Evolutionary conservation across 1,139 yeast genomes (phyloP).

Genomic region (Kodamaea suecica): DNA sequence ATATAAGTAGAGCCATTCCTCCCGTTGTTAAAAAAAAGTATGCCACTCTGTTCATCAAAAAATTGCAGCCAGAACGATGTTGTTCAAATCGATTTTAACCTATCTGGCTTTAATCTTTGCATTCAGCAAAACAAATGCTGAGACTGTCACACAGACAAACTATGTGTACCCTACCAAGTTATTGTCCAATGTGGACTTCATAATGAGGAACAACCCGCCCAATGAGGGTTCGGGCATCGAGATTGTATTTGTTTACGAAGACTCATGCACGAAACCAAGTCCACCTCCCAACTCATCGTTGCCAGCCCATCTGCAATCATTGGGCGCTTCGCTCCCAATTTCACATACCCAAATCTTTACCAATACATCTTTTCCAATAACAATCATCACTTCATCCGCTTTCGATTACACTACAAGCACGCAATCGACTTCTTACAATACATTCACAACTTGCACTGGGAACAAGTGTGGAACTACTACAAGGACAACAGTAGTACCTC

Average conservation of each 20-base stretch:
- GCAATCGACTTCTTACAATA: constrained; percentile 10
- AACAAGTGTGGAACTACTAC: constrained; percentile 4
- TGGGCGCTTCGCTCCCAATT: no score
- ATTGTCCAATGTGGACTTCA: constrained; percentile 19
- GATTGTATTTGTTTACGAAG: constrained; percentile 29
- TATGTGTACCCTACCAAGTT: constrained; percentile 32
- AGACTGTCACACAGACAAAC: constrained; percentile 32
- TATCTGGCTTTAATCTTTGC: constrained; percentile 14
- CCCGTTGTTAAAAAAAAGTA: no score
- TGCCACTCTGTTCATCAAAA: no score
- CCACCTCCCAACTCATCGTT: no score
- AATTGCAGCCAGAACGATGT: no score
- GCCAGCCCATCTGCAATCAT: no score
- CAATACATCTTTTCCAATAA: no score
- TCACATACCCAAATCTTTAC: no score
- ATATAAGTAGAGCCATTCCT: no score
- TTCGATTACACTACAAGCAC: constrained; percentile 18
- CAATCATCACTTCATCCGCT: constrained; percentile 8
- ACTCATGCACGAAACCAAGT: constrained; percentile 2
- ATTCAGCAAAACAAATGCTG: constrained; percentile 12
- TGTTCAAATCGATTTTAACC: constrained; percentile 13
- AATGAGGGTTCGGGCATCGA: constrained; percentile 28
- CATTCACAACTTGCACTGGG: constrained; percentile 7
- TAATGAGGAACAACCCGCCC: constrained; percentile 24
- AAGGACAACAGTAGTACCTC: constrained; percentile 3